A percentile compares a stretch with the other conserved stretches of the same genome.
Evolutionary conservation across 2,329 filamentous ascomycete species (phyloP).

Genomic region (Xylogone sp.): DNA sequence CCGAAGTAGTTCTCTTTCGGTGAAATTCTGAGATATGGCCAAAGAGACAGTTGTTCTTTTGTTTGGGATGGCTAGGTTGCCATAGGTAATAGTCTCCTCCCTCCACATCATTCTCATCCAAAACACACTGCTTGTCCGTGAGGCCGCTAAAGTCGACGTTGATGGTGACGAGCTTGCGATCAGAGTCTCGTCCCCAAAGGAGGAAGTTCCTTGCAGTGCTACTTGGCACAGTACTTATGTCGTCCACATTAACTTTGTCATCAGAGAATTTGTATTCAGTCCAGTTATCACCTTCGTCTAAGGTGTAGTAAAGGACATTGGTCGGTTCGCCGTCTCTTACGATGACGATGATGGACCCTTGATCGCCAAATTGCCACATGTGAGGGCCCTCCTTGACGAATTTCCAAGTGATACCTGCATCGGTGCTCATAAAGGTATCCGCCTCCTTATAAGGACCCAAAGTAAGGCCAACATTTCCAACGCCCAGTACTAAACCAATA

Average conservation of each 20-base stretch:
- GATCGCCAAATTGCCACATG: conserved; percentile 93
- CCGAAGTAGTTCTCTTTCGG: conserved; percentile 74
- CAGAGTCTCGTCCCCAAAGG: conserved; percentile 69
- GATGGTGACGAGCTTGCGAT: conserved; percentile 63
- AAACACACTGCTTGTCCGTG: conserved; percentile 66
- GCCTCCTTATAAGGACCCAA: conserved; percentile 44
- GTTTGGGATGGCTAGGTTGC: conserved; percentile 79
- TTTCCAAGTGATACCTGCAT: conserved; percentile 88
- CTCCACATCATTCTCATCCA: conserved; percentile 57
- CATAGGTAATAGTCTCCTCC: conserved; percentile 79
- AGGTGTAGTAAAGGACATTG: conserved; percentile 68
- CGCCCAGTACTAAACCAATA: conserved; percentile 84
- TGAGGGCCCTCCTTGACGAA: conserved; percentile 82
- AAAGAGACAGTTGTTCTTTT: conserved; percentile 81
- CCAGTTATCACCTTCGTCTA: conserved; percentile 82
- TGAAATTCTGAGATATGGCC: conserved; percentile 87
- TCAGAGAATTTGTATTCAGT: conserved; percentile 68
- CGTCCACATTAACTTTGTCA: conserved; percentile 66
- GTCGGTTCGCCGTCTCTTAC: conserved; percentile 68
- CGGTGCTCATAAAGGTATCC: conserved; percentile 85
- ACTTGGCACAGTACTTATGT: conserved; percentile 84
- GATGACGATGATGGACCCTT: conserved; percentile 88
- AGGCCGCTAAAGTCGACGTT: conserved; percentile 89
- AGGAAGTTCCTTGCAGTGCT: conserved; percentile 90
- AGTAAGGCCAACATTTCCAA: conserved; percentile 79